Evolutionary conservation across 2,329 filamentous ascomycete species (phyloP).

Genomic region (Nannizziopsis barbatae): DNA sequence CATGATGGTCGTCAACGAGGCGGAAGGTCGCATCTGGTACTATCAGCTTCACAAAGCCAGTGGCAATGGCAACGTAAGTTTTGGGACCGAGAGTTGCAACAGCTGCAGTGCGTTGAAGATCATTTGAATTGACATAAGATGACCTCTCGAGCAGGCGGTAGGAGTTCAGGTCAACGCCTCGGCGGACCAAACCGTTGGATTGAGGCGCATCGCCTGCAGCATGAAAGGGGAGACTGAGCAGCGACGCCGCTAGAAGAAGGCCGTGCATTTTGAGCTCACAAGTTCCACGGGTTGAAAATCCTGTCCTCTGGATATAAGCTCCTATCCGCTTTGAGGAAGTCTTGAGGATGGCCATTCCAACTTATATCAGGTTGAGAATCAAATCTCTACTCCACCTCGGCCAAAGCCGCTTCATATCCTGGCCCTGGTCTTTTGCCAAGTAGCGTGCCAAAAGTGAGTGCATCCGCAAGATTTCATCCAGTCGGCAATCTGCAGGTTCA

Average conservation of each 20-base stretch:
- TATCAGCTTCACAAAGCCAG: slow-evolving; percentile 9
- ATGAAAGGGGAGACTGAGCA: slow-evolving; percentile 10
- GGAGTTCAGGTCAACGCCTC: slow-evolving; percentile 12
- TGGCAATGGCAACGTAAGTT: slow-evolving; percentile 12
- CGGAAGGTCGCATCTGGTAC: slow-evolving; percentile 12
- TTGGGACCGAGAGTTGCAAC: not conserved
- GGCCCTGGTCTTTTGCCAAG: no score
- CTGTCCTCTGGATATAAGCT: no score
- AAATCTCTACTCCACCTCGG: no score
- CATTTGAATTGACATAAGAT: slow-evolving; percentile 7
- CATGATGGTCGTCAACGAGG: slow-evolving; percentile 13
- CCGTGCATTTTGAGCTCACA: slow-evolving; percentile 11
- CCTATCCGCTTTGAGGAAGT: no score
- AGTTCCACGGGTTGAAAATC: no score
- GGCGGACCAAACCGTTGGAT: slow-evolving; percentile 2
- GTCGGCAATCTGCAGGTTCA: no score
- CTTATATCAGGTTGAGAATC: no score
- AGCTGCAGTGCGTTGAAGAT: not conserved
- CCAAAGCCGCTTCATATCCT: no score
- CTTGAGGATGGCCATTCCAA: no score
- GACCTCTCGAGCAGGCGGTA: slow-evolving; percentile 8
- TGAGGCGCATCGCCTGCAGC: slow-evolving; percentile 9
- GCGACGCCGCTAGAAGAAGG: slow-evolving; percentile 12
- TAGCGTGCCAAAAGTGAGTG: no score
- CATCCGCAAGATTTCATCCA: no score